These are phyloP conservation scores for Spizellomyces sp. DNA, from an alignment of 192 early-diverging fungal species.

Conservation along the genomic window DNA sequence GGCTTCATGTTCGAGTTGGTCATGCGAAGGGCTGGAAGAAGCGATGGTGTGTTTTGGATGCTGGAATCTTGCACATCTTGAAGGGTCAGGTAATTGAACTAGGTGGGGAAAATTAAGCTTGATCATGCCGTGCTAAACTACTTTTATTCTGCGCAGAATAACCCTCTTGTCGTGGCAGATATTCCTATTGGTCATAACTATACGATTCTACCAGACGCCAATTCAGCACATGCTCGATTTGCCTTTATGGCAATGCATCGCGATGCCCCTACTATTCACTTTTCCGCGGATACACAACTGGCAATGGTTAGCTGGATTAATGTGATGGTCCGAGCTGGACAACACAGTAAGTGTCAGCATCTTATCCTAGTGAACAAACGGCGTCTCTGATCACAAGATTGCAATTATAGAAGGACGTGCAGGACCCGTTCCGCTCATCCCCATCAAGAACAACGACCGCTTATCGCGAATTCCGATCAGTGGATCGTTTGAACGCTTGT, in stretches of 20 bases:
- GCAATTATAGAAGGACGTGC: conserved; percentile 13
- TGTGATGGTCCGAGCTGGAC: conserved; percentile 26
- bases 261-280: conserved; percentile 18
- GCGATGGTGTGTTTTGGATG: conserved; percentile 36
- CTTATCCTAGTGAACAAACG: background rate
- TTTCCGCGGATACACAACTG: conserved; percentile 28
- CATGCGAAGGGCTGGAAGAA: conserved; percentile 22
- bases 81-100: conserved; percentile 13
- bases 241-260: conserved; percentile 20
- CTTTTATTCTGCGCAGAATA: background rate
- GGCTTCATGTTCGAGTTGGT: conserved; percentile 13
- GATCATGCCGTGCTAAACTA: no score
- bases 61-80: conserved; percentile 16
- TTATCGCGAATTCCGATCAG: conserved; percentile 11
- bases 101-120: no score
- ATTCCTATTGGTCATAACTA: conserved; percentile 12
- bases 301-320: conserved; percentile 37
- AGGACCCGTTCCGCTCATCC: conserved; percentile 25
- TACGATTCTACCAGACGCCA: conserved; percentile 20
- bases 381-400: background rate
- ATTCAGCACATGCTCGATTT: conserved; percentile 3
- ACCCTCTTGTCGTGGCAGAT: background rate
- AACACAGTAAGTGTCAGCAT: conserved; percentile 17
- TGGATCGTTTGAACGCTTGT: background rate
- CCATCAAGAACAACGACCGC: conserved; percentile 24